phyloP scores from a whole-genome alignment of 1,284 basidiomycete genomes.

The Trichosporon sp. region DNA sequence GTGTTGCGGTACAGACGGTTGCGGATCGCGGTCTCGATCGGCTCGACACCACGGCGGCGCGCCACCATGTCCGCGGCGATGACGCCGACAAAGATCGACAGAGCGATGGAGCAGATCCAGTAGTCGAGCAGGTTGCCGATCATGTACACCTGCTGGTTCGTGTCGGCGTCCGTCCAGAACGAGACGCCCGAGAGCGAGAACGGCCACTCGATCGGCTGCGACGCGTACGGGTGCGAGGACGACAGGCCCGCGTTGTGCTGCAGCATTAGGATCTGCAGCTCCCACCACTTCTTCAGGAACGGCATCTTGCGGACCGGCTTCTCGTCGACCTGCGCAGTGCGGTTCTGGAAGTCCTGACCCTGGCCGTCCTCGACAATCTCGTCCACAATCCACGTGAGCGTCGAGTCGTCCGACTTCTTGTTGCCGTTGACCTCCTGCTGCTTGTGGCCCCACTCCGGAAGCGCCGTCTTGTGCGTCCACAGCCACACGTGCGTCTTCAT shows the following conservation, averaged over 20 bases:
- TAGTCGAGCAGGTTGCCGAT: constrained; percentile 91
- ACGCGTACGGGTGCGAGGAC: constrained; percentile 91
- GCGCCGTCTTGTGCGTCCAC: constrained; percentile 79
- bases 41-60: constrained; percentile 74
- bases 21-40: constrained; percentile 86
- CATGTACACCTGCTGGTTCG: constrained; percentile 89
- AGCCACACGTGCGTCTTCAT: constrained; percentile 83
- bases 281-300: constrained; percentile 92
- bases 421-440: constrained; percentile 99
- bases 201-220: constrained; percentile 93
- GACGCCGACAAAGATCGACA: constrained; percentile 85
- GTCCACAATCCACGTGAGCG: constrained; percentile 82
- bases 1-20: constrained; percentile 91
- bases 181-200: constrained; percentile 92
- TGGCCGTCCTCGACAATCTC: constrained; percentile 69
- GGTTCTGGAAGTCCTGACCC: constrained; percentile 58
- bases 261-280: constrained; percentile 91
- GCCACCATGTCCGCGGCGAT: constrained; percentile 83
- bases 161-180: constrained; percentile 89
- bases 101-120: constrained; percentile 83
- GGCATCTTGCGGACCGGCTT: constrained; percentile 75
- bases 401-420: constrained; percentile 81
- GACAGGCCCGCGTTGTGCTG: constrained; percentile 97
- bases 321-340: constrained; percentile 54
- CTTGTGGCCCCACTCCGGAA: constrained; percentile 94